Conservation (phyloP, 73 alveolate species). For the Tetrahymena malaccensis region DNA sequence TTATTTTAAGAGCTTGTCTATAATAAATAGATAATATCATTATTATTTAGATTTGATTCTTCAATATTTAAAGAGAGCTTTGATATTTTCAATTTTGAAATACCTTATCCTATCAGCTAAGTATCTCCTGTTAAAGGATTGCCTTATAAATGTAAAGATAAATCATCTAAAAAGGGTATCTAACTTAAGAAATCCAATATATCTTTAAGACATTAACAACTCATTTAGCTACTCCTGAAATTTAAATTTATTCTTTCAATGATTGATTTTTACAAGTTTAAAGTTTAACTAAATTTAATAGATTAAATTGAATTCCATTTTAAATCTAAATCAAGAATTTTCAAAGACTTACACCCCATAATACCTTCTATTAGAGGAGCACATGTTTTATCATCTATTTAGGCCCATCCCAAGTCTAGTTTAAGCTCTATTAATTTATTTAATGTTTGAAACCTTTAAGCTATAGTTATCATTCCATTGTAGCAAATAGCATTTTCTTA, state of each 20-base stretch:
- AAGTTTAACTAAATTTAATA: background rate
- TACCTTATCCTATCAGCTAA: background rate
- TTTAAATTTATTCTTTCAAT: background rate
- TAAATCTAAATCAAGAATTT: background rate
- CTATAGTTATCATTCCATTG: background rate
- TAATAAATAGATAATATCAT: background rate
- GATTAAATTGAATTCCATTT: background rate
- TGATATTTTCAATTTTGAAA: background rate
- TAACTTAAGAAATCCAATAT: background rate
- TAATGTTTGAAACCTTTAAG: background rate
- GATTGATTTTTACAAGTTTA: background rate
- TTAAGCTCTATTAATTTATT: background rate
- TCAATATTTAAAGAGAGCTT: background rate
- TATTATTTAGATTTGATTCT: background rate
- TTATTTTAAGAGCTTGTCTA: background rate
- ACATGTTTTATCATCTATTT: background rate
- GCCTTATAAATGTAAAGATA: background rate
- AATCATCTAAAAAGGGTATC: background rate
- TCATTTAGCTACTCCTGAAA: background rate
- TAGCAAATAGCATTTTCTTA: background rate
- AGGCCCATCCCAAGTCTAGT: background rate
- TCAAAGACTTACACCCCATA: background rate
- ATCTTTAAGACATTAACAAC: background rate
- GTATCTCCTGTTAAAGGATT: background rate
- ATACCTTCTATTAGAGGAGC: background rate